Evolutionary conservation across 805 yeast species (phyloP), one percentile per base, ranked within the genome.

Genomic region (Kodamaea leandrae): DNA sequence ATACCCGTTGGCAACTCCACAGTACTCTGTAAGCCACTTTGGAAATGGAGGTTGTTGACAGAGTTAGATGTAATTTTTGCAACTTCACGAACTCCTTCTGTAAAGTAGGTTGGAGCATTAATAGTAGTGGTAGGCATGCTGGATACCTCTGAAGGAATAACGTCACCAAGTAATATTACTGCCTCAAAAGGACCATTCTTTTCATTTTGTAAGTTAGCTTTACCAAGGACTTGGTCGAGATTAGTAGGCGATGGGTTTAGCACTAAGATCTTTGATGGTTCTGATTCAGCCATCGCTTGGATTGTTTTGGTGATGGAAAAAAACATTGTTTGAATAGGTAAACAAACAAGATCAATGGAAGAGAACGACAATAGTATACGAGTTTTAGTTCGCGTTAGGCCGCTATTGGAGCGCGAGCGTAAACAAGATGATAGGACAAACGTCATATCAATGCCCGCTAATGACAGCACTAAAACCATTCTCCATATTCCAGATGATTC

Each of bases 141-240:
- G 20, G 19, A 7, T 25, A 27, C 18, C 19, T 14, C 15, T 8
- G 32, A 7, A 16, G 47, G 47, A 14, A 58, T 42, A 1, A 68
- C 55, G 47, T 76, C 76, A 0, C 86, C 86, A 5, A 82, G 49
- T 4, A 82, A 52, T 1, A 83, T 28, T 0, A 75, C 72, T 2
- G 74, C 64, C 34, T 74, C 82, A 51, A 83, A 83, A 0, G 88
- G 88, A 0, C 89, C 89, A 32, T 79, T 80, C 49, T 78, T 82
- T 16, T 54, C 43, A 50, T 80, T 65, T 37, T 82, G 68, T 1
- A 64, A 45, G 50, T 77, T 74, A 3, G 80, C 70, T 38, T 74
- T 69, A 29, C 50, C 57, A 4, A 75, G 49, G 0, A 76, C 64
- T 44, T 74, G 76, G 0, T 70, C 66, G 6, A 82, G 26, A 2